Conservation (phyloP, 352 stramenopile species). For the Peronospora farinosa region DNA sequence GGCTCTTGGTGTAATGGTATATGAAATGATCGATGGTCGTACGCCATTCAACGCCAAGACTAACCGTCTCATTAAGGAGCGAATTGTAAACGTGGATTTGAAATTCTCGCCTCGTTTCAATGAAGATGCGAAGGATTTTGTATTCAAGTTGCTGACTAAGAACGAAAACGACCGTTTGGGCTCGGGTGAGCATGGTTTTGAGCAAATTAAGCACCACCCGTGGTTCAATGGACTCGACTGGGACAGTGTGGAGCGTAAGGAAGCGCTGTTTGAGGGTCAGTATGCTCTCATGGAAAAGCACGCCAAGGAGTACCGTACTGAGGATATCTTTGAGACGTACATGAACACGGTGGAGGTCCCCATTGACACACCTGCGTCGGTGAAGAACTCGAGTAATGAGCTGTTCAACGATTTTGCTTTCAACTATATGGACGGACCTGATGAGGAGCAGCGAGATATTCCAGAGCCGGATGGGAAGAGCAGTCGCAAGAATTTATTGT, state of each 20-base stretch:
- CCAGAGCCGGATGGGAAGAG: constrained; percentile 38
- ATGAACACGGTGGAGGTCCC: constrained; percentile 84
- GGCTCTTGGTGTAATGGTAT: constrained; percentile 83
- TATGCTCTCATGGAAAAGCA: constrained; percentile 74
- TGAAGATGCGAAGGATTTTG: constrained; percentile 79
- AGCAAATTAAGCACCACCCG: constrained; percentile 82
- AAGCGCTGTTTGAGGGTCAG: constrained; percentile 62
- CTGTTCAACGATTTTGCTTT: constrained; percentile 81
- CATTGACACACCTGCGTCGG: constrained; percentile 74
- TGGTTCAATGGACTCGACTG: constrained; percentile 87
- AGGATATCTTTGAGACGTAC: constrained; percentile 83
- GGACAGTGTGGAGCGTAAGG: constrained; percentile 57
- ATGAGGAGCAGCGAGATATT: constrained; percentile 44
- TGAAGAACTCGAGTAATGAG: constrained; percentile 62
- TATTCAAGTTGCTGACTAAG: constrained; percentile 89
- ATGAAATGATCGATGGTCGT: constrained; percentile 85
- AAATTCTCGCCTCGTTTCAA: constrained; percentile 80
- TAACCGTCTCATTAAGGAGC: constrained; percentile 80
- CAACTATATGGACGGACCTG: constrained; percentile 68
- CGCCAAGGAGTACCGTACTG: constrained; percentile 71
- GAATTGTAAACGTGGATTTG: constrained; percentile 77
- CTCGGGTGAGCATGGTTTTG: constrained; percentile 79
- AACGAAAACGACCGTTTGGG: constrained; percentile 90
- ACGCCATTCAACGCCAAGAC: constrained; percentile 86
- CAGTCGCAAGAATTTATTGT: constrained; percentile 20